Evolutionary conservation across 176 grass and related monocot species (phyloP).

Genomic region (Oryza glumipatula): DNA sequence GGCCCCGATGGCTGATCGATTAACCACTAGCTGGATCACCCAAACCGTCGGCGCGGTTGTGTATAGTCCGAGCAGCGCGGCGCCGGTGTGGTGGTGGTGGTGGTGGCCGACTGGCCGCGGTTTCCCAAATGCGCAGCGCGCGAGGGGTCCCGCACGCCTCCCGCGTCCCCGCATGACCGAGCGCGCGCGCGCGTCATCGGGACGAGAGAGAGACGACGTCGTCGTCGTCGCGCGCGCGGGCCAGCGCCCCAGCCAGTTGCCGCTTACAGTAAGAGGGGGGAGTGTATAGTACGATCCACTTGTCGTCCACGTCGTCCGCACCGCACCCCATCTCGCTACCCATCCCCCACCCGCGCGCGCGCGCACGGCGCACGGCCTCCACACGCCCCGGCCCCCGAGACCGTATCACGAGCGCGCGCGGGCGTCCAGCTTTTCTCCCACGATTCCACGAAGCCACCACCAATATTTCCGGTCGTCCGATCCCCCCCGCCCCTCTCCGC

Average conservation of each 20-base stretch:
- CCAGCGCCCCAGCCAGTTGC: background rate
- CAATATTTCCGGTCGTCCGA: background rate
- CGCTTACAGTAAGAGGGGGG: background rate
- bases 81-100: too few species aligned
- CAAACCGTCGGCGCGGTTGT: background rate
- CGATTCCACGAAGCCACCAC: background rate
- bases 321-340: too few species aligned
- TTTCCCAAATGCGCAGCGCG: conserved; percentile 27
- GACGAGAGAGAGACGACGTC: too few species aligned
- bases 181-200: too few species aligned
- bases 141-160: background rate
- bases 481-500: background rate
- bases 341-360: background rate
- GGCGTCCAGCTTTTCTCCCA: background rate
- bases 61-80: background rate
- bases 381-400: background rate
- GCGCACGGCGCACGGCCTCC: background rate
- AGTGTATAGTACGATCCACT: background rate
- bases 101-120: background rate
- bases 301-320: background rate
- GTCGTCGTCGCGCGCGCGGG: too few species aligned
- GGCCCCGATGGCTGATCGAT: background rate
- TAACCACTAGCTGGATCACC: background rate
- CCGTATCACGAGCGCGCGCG: background rate
- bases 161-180: background rate